Evolutionary conservation across 2,329 filamentous ascomycete genomes (phyloP), one percentile per base, ranked within the genome.

Genomic region (Calonectria naviculata): DNA sequence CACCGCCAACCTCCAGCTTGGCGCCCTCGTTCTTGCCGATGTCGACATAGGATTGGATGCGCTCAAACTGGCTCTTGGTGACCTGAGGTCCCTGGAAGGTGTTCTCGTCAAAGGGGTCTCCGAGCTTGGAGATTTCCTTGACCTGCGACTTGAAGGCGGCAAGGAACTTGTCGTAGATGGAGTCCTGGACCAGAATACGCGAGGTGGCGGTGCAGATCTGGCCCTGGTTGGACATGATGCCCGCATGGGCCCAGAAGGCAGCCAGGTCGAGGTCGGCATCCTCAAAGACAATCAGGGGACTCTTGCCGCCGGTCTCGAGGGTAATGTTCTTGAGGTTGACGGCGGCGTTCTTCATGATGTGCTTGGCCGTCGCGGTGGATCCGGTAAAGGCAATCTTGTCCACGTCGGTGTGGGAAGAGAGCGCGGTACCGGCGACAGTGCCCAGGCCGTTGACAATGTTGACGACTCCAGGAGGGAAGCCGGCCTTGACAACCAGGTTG

Each of bases 321-420:
- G 90, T 92, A 70, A 92, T 90, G 79, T 91, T 92, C 83, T 92
- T 92, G 80, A 90, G 84, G 75, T 86, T 93, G 1, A 88, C 83
- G n/a, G 90, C 87, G 0, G 93, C 93, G 81, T 89, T 87, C 80
- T 93, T 94, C 92, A 95, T 94, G 73, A 95, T 93, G 72, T 92
- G 88, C 69, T 90, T 90, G 19, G 91, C 93, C 0, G 93, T 95
- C 2, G 85, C 84, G 0, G 93, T 95, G 10, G 91, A 93, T 47
- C 93, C 93, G 0, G 93, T 95, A 76, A 95, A 95, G 2, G 93
- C 92, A 71, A 95, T 87, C 85, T 95, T 95, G 79, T 94, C 91
- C 36, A 95, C 87, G 56, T 88, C 89, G n/a, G 89, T 83, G 80
- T 95, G 93, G 54, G 87, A 86, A 1, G 91, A 91, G 21, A 95